Percentiles rank a stretch among this genome's conserved stretches.
Conservation (phyloP, 139 green algal genomes). For the Yamagishiella unicocca region DNA sequence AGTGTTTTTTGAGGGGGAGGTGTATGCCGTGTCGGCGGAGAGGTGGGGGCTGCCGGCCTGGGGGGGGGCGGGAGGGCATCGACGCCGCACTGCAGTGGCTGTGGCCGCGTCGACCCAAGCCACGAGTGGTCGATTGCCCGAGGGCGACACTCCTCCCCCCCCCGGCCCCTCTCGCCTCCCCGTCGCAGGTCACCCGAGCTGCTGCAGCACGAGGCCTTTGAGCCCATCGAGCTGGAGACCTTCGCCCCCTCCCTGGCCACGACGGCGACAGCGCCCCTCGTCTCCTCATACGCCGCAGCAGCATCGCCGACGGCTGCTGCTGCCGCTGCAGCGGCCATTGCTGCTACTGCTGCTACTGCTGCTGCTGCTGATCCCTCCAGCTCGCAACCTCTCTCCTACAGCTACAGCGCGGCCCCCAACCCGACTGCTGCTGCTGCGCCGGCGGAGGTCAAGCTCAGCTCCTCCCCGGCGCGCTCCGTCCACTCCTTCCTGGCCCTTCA, state of each 20-base stretch:
- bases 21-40: neutral
- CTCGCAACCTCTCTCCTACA: too few relatives aligned
- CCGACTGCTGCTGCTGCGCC: neutral
- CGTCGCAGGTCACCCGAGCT: conserved; percentile 4
- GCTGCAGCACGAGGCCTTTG: conserved; percentile 12
- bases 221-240: conserved; percentile 3
- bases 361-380: too few relatives aligned
- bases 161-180: neutral
- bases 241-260: neutral
- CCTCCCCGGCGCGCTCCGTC: neutral
- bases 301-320: too few relatives aligned
- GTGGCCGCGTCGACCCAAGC: neutral
- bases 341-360: too few relatives aligned
- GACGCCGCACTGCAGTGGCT: neutral
- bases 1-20: neutral
- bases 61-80: neutral
- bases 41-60: neutral
- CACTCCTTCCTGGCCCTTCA: neutral
- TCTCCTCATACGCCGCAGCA: too few relatives aligned
- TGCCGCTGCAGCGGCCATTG: too few relatives aligned
- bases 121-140: neutral
- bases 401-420: too few relatives aligned
- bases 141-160: neutral
- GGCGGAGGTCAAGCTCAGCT: neutral
- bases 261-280: neutral